phyloP scores from a whole-genome alignment of 257 asterid species.

The Buddleja alternifolia region DNA sequence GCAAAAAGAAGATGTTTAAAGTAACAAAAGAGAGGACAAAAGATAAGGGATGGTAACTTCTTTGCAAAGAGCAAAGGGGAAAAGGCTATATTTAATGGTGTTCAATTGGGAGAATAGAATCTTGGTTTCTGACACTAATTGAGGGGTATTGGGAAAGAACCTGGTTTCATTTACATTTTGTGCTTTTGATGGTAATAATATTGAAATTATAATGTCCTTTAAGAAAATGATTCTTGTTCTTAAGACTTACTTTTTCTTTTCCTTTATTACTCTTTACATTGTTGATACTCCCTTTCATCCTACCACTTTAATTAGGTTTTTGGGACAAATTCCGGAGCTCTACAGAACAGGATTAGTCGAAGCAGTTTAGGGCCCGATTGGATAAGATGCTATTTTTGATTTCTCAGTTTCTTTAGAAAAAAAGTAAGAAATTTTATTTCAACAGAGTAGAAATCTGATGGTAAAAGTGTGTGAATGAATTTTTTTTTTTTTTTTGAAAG shows the following conservation, averaged over 20 bases:
- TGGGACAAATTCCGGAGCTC: conserved; percentile 1
- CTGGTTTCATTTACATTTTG: conserved; percentile 40
- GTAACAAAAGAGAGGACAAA: conserved; percentile 38
- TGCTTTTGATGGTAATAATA: conserved; percentile 21
- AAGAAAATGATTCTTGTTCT: conserved; percentile 58
- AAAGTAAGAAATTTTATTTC: too few relatives aligned
- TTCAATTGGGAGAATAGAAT: conserved; percentile 46
- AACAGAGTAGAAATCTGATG: too few relatives aligned
- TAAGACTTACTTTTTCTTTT: conserved; percentile 42
- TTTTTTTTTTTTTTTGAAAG: too few relatives aligned
- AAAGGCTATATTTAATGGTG: conserved; percentile 56
- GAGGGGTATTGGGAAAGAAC: conserved; percentile 55
- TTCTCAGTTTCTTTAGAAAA: too few relatives aligned
- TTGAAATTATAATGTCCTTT: conserved; percentile 22
- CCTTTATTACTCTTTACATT: conserved; percentile 46
- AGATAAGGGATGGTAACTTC: conserved; percentile 69
- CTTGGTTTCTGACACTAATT: conserved; percentile 50
- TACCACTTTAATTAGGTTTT: conserved; percentile 32
- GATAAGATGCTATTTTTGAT: too few relatives aligned
- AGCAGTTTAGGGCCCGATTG: too few relatives aligned
- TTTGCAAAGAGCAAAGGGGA: conserved; percentile 73
- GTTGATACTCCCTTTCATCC: conserved; percentile 44
- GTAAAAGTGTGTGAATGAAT: too few relatives aligned
- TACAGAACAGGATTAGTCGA: too few relatives aligned
- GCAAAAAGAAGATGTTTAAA: conserved; percentile 26